Base-by-base conservation (phyloP, 2,329 filamentous ascomycete genomes). In the Gaeumannomyces sp. region DNA sequence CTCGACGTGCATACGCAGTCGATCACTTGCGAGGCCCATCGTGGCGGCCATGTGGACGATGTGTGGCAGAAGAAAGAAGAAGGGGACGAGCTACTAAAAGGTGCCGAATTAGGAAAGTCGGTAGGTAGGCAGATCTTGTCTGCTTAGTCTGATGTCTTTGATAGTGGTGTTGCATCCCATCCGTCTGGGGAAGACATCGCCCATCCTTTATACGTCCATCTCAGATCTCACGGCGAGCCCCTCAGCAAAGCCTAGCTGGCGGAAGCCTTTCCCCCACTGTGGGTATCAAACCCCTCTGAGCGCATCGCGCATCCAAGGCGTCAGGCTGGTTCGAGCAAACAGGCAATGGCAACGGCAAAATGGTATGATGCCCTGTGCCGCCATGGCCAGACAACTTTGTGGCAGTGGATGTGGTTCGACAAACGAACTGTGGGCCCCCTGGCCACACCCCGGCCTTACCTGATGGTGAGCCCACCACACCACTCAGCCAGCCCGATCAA, bases 1-100 rank as follows among this genome's bases (percentile, higher is more conserved):
- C 74, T 89, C 85, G 69, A 92, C 81, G 71, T 91, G 89, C 73
- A 87, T 79, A 6, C 64, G 60, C 28, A 53, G 33, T 11, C 57
- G 62, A 27, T 64, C 62, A 19, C 62, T 64, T 14, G 62, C 57
- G 6, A 64, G 31, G 72, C 45, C 45, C 45, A n/a, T 11, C 8
- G 45, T n/a, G 45, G 45, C 19, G 22, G 45, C 38, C 38, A 50
- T 50, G 16, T 50, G 38, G 38, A 50, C 22, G 16, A 10, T n/a
- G 45, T 10, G 45, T 10, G 45, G 45, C 22, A 11, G 45, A 8
- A 10, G 22, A n/a, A 22, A 53, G 22, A 53, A 11, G 45, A 53
- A 53, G 19, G 38, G 22, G 19, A 50, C 3, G 45, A 38, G 35
- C 33, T 33, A 13, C 33, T 29, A 13, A 13, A 33, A 38, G 35